phyloP scores from a whole-genome alignment of 306 rosid species.

The Morella rubra region DNA sequence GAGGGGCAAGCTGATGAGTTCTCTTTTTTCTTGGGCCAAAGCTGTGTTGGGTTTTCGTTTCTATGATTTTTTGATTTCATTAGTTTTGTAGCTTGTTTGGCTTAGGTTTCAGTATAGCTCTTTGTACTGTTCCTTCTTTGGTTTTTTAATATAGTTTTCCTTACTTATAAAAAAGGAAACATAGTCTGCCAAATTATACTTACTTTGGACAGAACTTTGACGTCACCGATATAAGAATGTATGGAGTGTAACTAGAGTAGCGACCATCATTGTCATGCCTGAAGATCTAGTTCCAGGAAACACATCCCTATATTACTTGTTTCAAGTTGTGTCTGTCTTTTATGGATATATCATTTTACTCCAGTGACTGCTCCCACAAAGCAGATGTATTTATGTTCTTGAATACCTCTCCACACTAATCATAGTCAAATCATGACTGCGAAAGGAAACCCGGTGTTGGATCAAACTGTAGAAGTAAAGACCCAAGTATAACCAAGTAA shows the following conservation, averaged over 20 bases:
- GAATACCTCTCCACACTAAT: background rate
- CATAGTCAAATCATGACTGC: background rate
- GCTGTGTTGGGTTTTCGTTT: no score
- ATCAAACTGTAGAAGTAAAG: background rate
- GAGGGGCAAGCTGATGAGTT: no score
- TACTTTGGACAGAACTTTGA: background rate
- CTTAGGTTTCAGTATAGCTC: no score
- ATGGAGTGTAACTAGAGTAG: background rate
- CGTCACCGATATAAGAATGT: background rate
- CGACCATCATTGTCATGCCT: background rate
- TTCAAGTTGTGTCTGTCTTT: background rate
- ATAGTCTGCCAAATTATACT: background rate
- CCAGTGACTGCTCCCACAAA: background rate
- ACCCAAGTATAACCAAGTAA: background rate
- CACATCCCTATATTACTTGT: background rate
- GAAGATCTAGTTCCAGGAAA: background rate
- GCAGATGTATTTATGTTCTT: background rate
- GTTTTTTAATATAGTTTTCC: no score
- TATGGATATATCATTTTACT: background rate
- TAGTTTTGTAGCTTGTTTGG: no score
- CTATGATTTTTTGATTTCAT: no score
- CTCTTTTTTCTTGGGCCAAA: no score
- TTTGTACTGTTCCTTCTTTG: no score
- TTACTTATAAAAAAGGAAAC: no score
- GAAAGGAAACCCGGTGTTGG: background rate